Conservation (phyloP, 768 basidiomycete genomes). For the Collybia mongolica region DNA sequence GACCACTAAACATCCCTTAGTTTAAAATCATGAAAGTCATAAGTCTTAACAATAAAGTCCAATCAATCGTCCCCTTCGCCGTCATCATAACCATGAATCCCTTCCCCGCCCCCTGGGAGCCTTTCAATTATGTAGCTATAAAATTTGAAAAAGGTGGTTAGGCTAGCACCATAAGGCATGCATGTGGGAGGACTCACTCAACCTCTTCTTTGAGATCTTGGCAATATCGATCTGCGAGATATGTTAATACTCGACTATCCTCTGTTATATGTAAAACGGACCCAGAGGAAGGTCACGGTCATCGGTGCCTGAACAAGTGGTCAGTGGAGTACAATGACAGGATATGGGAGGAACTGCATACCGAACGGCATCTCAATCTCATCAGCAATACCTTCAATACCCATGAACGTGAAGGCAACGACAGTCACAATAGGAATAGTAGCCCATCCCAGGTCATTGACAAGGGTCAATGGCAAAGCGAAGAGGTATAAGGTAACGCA, state of each 20-base stretch:
- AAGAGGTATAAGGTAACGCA: constrained; percentile 93
- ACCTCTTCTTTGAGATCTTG: constrained; percentile 85
- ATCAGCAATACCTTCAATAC: constrained; percentile 94
- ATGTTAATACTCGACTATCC: not conserved
- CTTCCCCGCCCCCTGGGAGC: constrained; percentile 74
- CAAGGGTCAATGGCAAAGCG: constrained; percentile 83
- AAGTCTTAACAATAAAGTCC: not conserved
- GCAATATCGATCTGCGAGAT: constrained; percentile 70
- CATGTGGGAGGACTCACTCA: constrained; percentile 45
- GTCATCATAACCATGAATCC: constrained; percentile 71
- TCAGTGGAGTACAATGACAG: not conserved
- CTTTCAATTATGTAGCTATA: constrained; percentile 66
- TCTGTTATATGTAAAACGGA: constrained; percentile 25
- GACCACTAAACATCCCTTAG: not conserved
- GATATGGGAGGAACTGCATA: constrained; percentile 25
- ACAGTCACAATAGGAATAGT: constrained; percentile 85
- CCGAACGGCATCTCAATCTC: constrained; percentile 97
- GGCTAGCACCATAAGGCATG: constrained; percentile 4
- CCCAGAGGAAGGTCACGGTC: constrained; percentile 74
- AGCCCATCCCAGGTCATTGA: constrained; percentile 79
- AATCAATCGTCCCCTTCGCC: constrained; percentile 78
- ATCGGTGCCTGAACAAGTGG: constrained; percentile 47
- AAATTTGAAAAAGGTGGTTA: not conserved
- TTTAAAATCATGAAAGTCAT: not conserved
- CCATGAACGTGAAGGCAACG: constrained; percentile 89